Percentiles rank a stretch among this genome's conserved stretches.
phyloP scores from a whole-genome alignment of 345 rosid species.

The sweet orange (Citrus sinensis) region DVS_A1.0 CM039161.1:12369001-12369500 shows the following conservation, averaged over 20 bases:
- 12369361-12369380: constrained; percentile 79
- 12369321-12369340: constrained; percentile 86
- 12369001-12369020: not conserved
- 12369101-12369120: constrained; percentile 99
- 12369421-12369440: constrained; percentile 3
- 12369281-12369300: constrained; percentile 77
- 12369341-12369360: constrained; percentile 94
- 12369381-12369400: constrained; percentile 15
- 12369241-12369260: not conserved
- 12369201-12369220: constrained; percentile 39
- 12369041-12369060: constrained; percentile 90
- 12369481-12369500: not conserved
- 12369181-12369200: constrained; percentile 87
- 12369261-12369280: not conserved
- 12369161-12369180: constrained; percentile 78
- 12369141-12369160: constrained; percentile 94
- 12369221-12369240: constrained; percentile 15
- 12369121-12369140: constrained; percentile 98
- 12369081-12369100: constrained; percentile 94
- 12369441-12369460: not conserved
- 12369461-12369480: not conserved
- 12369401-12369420: constrained; percentile 11
- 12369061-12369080: constrained; percentile 94
- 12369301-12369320: constrained; percentile 83
- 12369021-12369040: constrained; percentile 5